Evolutionary conservation across 441 rosid genomes (phyloP).

Genomic region (Rhodomyrtus psidioides): DNA sequence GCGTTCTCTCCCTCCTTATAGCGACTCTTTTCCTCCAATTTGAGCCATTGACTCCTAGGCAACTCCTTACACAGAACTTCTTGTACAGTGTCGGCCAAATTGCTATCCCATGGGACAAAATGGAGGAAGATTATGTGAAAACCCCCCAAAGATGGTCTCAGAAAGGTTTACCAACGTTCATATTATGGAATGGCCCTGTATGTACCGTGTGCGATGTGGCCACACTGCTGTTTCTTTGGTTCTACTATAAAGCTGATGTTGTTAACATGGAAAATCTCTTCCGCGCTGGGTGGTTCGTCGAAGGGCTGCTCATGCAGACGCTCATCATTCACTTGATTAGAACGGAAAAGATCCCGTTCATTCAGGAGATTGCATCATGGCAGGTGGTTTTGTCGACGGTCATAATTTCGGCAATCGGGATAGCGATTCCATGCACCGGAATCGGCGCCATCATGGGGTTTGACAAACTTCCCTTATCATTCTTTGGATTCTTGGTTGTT

Average conservation of each 20-base stretch:
- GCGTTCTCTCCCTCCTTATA: constrained; percentile 46
- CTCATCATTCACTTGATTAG: constrained; percentile 57
- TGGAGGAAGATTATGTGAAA: constrained; percentile 54
- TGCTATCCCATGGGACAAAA: constrained; percentile 64
- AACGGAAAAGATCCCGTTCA: constrained; percentile 57
- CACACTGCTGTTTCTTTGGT: constrained; percentile 32
- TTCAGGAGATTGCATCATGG: constrained; percentile 61
- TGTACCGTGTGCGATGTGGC: constrained; percentile 47
- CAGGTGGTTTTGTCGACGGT: constrained; percentile 48
- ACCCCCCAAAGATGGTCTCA: constrained; percentile 43
- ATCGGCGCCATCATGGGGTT: constrained; percentile 38
- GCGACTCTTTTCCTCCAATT: constrained; percentile 39
- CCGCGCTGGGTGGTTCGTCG: constrained; percentile 53
- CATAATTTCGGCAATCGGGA: constrained; percentile 44
- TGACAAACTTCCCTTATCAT: constrained; percentile 33
- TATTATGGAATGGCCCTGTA: constrained; percentile 55
- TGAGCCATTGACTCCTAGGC: constrained; percentile 56
- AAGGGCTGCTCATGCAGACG: constrained; percentile 68
- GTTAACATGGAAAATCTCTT: constrained; percentile 2
- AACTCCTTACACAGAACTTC: constrained; percentile 60
- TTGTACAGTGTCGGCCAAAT: constrained; percentile 50
- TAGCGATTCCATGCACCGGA: constrained; percentile 34
- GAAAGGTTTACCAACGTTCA: constrained; percentile 42
- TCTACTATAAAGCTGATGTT: constrained; percentile 15
- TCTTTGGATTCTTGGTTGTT: constrained; percentile 43